Conservation (phyloP, 2,329 filamentous ascomycete species). For the Colletotrichum lini region DNA sequence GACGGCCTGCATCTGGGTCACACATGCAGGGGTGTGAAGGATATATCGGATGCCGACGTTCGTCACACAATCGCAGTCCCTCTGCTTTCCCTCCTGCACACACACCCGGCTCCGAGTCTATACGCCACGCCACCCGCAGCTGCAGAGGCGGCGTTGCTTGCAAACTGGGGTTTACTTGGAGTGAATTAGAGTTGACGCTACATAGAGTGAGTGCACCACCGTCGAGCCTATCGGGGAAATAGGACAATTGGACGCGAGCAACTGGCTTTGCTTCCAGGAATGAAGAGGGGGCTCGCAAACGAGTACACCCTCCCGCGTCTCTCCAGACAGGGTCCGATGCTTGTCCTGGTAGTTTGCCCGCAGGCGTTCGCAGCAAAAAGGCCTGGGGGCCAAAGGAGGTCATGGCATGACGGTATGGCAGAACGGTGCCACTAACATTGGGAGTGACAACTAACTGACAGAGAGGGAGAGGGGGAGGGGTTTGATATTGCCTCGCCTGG, state of each 20-base stretch:
- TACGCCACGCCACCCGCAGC: background rate
- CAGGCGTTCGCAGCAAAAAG: conserved; percentile 38
- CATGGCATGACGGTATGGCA: background rate
- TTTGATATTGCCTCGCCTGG: background rate
- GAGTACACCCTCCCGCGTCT: conserved; percentile 4
- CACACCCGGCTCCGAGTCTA: background rate
- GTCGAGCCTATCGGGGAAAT: conserved; percentile 37
- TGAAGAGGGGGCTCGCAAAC: background rate
- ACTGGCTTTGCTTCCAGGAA: conserved; percentile 16
- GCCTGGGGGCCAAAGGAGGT: background rate
- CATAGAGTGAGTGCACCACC: conserved; percentile 3
- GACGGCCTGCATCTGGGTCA: conserved; percentile 3
- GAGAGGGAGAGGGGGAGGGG: background rate
- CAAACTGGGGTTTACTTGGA: conserved; percentile 1
- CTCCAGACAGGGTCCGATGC: background rate
- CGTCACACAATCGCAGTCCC: too few species aligned
- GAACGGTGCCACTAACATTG: background rate
- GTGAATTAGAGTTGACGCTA: conserved; percentile 1
- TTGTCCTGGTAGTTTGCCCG: conserved; percentile 20
- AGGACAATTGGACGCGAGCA: background rate
- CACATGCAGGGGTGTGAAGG: conserved; percentile 4
- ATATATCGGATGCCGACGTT: conserved; percentile 21
- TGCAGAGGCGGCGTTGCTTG: conserved; percentile 7
- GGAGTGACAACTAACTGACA: too few species aligned
- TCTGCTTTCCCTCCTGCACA: too few species aligned